Evolutionary conservation across 306 rosid species (phyloP).

Genomic region (Hippophae rhamnoides): DNA sequence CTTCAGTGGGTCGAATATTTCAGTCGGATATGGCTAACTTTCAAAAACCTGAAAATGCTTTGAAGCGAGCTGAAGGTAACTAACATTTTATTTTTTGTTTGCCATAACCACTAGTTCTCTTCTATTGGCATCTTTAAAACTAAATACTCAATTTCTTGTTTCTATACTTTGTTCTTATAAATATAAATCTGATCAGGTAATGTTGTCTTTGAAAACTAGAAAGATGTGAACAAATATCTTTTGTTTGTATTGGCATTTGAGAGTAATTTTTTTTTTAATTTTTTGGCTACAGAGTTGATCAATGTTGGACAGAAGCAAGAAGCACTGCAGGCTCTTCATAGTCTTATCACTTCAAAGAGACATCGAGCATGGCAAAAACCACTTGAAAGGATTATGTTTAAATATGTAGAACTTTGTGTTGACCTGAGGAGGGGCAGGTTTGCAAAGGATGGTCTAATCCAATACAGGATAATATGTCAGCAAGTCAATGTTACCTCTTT

Average conservation of each 20-base stretch:
- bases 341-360: constrained; percentile 82
- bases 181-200: background rate
- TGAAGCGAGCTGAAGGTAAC: constrained; percentile 58
- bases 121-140: background rate
- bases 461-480: constrained; percentile 88
- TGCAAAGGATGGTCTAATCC: constrained; percentile 96
- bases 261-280: background rate
- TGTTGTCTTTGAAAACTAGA: background rate
- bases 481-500: constrained; percentile 92
- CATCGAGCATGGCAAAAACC: constrained; percentile 97
- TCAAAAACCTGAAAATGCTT: constrained; percentile 53
- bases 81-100: background rate
- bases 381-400: constrained; percentile 83
- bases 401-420: constrained; percentile 89
- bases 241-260: background rate
- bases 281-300: constrained; percentile 53
- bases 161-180: background rate
- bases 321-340: constrained; percentile 84
- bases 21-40: constrained; percentile 31
- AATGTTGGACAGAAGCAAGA: constrained; percentile 96
- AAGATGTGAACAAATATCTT: background rate
- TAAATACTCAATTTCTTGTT: background rate
- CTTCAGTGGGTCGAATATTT: constrained; percentile 6
- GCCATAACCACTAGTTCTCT: background rate
- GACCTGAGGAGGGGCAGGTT: constrained; percentile 82